Evolutionary conservation across 2,329 filamentous ascomycete species (phyloP).

Genomic region (Hymenoscyphus occultus): DNA sequence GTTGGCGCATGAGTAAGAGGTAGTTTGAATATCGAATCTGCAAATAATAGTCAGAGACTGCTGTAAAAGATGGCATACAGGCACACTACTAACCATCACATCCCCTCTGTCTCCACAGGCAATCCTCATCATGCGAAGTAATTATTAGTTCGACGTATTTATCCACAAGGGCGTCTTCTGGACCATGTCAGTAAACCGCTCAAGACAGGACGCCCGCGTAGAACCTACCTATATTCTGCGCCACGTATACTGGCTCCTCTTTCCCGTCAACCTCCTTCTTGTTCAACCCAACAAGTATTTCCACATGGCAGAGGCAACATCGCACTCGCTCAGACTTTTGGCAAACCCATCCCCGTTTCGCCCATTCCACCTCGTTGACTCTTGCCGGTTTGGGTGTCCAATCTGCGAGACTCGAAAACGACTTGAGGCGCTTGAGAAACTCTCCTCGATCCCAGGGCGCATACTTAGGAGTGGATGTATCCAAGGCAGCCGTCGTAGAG

Average conservation of each 20-base stretch:
- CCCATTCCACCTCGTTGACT: slow-evolving; percentile 91
- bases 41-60: slow-evolving; percentile 11
- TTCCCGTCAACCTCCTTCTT: slow-evolving; percentile 56
- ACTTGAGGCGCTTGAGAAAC: slow-evolving; percentile 76
- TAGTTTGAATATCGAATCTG: slow-evolving; percentile 58
- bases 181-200: slow-evolving; percentile 26
- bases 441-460: slow-evolving; percentile 81
- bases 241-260: slow-evolving; percentile 50
- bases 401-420: slow-evolving; percentile 84
- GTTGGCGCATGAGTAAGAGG: slow-evolving; percentile 60
- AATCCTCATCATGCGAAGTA: slow-evolving; percentile 73
- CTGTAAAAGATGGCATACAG: neutral
- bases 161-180: slow-evolving; percentile 66
- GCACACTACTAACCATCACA: slow-evolving; percentile 66
- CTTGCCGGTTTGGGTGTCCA: slow-evolving; percentile 91
- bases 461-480: slow-evolving; percentile 60
- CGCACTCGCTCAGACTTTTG: slow-evolving; percentile 78
- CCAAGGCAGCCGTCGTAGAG: slow-evolving; percentile 15
- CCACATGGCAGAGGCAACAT: slow-evolving; percentile 80
- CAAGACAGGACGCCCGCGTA: slow-evolving; percentile 9
- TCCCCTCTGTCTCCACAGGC: slow-evolving; percentile 82
- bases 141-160: slow-evolving; percentile 73
- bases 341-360: slow-evolving; percentile 88
- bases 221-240: slow-evolving; percentile 57
- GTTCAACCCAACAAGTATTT: slow-evolving; percentile 77